Conservation (phyloP, 441 rosid genomes). For the Erodium chrysanthum region DNA sequence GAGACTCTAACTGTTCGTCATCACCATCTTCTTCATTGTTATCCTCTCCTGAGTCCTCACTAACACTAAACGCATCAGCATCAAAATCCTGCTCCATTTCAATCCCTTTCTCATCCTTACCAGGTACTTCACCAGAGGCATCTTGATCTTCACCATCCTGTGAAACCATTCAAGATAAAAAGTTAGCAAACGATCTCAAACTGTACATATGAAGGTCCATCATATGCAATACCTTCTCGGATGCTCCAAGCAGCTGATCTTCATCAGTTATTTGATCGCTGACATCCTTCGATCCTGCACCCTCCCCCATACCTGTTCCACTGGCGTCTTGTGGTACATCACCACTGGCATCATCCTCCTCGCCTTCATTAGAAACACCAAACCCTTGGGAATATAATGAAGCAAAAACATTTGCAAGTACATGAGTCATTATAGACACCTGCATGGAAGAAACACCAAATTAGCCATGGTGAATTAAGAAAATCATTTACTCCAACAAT, state of each 20-base stretch:
- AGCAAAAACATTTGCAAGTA: conserved; percentile 61
- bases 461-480: background rate
- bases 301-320: conserved; percentile 98
- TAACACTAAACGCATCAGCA: conserved; percentile 63
- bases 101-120: conserved; percentile 70
- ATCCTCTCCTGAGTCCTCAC: conserved; percentile 65
- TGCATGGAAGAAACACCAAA: conserved; percentile 27
- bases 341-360: conserved; percentile 44
- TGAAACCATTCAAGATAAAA: conserved; percentile 21
- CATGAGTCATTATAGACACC: conserved; percentile 69
- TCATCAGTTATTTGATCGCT: conserved; percentile 88
- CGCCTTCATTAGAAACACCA: conserved; percentile 51
- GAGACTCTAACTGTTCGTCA: conserved; percentile 65
- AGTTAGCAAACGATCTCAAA: background rate
- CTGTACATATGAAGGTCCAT: background rate
- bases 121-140: conserved; percentile 42
- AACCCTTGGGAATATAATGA: conserved; percentile 72
- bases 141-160: conserved; percentile 70
- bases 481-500: too few species aligned
- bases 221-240: conserved; percentile 46
- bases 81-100: conserved; percentile 86
- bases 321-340: conserved; percentile 38
- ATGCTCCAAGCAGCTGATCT: conserved; percentile 72
- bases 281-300: conserved; percentile 72
- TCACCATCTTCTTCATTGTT: conserved; percentile 43